A percentile compares a stretch with the other conserved stretches of the same genome.
Evolutionary conservation across 2,329 filamentous ascomycete genomes (phyloP).

Genomic region (Graphilbum ipis-grandicollis): DNA sequence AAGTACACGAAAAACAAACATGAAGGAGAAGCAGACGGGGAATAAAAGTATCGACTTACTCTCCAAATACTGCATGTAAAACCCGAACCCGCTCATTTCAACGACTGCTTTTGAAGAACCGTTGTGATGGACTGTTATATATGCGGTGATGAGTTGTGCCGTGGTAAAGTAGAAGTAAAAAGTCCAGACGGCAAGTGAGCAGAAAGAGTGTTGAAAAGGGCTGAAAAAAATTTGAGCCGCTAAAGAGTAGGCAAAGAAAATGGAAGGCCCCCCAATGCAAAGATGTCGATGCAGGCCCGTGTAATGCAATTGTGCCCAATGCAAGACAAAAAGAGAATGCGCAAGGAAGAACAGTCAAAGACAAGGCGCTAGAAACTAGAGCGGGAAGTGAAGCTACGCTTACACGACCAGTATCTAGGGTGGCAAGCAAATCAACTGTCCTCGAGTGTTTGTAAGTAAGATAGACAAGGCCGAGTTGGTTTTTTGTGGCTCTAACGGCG

Average conservation of each 20-base stretch:
- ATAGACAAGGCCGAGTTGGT: neutral
- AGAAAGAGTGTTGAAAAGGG: no score
- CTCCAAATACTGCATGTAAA: constrained; percentile 57
- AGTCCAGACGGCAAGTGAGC: neutral
- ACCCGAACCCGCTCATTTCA: constrained; percentile 39
- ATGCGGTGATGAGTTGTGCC: no score
- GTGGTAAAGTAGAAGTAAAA: neutral
- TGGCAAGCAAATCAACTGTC: no score
- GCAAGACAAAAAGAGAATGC: neutral
- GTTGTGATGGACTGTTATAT: no score
- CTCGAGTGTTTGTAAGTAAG: neutral
- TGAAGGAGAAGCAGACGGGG: no score
- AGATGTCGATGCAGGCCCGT: neutral
- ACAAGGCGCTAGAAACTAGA: neutral
- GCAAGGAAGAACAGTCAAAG: neutral
- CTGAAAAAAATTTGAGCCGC: no score
- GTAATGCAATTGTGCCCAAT: constrained; percentile 1
- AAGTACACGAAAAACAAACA: neutral
- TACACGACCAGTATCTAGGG: no score
- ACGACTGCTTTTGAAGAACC: neutral
- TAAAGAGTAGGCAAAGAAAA: neutral
- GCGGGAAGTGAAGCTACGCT: neutral
- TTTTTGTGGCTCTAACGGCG: no score
- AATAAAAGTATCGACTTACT: constrained; percentile 38
- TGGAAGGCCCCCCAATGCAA: neutral